Conservation (phyloP, 2,329 filamentous ascomycete genomes). For the Mollisiaceae sp. region DNA sequence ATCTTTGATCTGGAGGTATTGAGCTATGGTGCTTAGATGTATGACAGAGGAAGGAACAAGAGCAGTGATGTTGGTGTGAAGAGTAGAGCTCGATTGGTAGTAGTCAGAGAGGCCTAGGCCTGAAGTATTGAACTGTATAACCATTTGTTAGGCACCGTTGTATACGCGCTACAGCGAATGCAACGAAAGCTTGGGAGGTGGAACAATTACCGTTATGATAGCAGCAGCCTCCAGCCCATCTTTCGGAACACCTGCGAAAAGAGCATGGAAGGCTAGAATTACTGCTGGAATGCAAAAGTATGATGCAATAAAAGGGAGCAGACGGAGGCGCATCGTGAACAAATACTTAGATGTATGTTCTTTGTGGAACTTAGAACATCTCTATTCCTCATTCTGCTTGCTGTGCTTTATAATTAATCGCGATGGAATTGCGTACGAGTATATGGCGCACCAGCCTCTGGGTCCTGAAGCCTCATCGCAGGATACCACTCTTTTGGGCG, state of each 20-base stretch:
- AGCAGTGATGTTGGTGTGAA: background rate
- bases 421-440: too few species aligned
- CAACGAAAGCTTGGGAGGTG: background rate
- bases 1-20: constrained; percentile 11
- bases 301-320: background rate
- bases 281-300: background rate
- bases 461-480: too few species aligned
- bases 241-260: background rate
- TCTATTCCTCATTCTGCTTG: too few species aligned
- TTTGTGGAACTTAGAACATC: too few species aligned
- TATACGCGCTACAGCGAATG: background rate
- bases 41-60: background rate
- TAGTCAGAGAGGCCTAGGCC: constrained; percentile 3
- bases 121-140: constrained; percentile 12
- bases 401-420: too few species aligned
- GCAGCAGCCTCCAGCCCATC: background rate
- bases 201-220: background rate
- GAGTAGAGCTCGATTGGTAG: constrained; percentile 3
- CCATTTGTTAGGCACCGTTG: background rate
- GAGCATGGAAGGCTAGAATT: background rate
- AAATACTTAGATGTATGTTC: too few species aligned
- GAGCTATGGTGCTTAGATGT: constrained; percentile 5
- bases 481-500: too few species aligned
- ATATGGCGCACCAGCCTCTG: too few species aligned
- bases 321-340: background rate